Base-by-base conservation (phyloP, 805 yeast genomes). In the Wickerhamomyces mucosus region DNA sequence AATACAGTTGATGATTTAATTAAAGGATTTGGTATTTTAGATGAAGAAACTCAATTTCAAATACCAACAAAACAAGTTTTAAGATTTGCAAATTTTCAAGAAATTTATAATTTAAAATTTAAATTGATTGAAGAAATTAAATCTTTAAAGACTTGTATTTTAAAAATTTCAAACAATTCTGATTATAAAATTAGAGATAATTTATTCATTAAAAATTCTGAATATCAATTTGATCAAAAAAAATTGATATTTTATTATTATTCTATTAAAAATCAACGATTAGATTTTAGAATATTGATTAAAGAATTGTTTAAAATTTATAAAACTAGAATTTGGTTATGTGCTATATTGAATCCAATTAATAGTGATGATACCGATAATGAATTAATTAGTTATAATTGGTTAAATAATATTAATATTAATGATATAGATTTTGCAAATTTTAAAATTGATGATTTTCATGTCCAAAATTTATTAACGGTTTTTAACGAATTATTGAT, bases 321-420 rank as follows among this genome's bases (percentile, higher is more conserved):
- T 60, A 80, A 80, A 55, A 79, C 88, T 1, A 63, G 89, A 46
- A 80, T 80, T 41, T 82, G 94, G 92, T 59, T 82, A 55, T 78
- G 88, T 63, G 88, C 92, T 2, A 39, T 31, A 14, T 17, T 17
- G 10, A 22, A 20, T 9, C 41, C 43, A 7, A 30, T 18, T n/a
- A 39, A 40, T 7, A n/a, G 16, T 3, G 33, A 30, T 6, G 18
- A 21, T 3, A 19, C 34, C 28, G n/a, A 19, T 4, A 13, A 18
- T 15, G 39, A 36, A 15, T n/a, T n/a, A n/a, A 10, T 13, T 9
- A 16, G 15, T 13, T 23, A 23, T 11, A 13, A 10, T 23, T 23
- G 26, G 26, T 14, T 23, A 6, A 18, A 28, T 28, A 19, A 16
- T 6, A 10, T 35, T 17, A 37, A 36, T 18, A 34, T 22, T 16